These are phyloP conservation scores for Diophrys appendiculata DNA, from an alignment of 73 alveolate genomes.

Conservation along the genomic window DNA sequence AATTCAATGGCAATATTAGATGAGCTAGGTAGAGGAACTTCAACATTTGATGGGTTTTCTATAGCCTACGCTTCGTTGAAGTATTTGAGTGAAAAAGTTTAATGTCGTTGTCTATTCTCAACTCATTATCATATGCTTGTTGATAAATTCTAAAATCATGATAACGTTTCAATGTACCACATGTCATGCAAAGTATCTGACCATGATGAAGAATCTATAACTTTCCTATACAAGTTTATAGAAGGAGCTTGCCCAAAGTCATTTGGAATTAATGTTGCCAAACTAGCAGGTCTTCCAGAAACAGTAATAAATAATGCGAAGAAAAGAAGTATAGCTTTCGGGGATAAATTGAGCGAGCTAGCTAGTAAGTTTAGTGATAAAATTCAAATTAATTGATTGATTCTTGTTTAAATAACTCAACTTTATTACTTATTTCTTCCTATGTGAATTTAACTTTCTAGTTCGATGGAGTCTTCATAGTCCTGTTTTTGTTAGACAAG, in stretches of 20 bases:
- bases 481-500: too few relatives aligned
- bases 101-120: slow-evolving; percentile 86
- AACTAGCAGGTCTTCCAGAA: slow-evolving; percentile 90
- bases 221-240: slow-evolving; percentile 87
- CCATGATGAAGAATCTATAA: slow-evolving; percentile 63
- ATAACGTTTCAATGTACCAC: slow-evolving; percentile 66
- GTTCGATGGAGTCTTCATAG: too few relatives aligned
- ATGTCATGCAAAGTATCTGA: slow-evolving; percentile 73
- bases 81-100: slow-evolving; percentile 37
- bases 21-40: slow-evolving; percentile 92
- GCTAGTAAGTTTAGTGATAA: background rate
- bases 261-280: slow-evolving; percentile 92
- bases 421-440: too few relatives aligned
- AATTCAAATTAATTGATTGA: too few relatives aligned
- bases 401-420: too few relatives aligned
- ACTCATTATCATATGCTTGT: slow-evolving; percentile 96
- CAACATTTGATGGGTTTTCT: slow-evolving; percentile 95
- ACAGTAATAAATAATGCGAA: slow-evolving; percentile 8
- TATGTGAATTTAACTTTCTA: too few relatives aligned
- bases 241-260: slow-evolving; percentile 91
- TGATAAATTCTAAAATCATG: slow-evolving; percentile 75
- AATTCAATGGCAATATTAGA: slow-evolving; percentile 86
- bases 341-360: background rate
- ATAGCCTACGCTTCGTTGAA: slow-evolving; percentile 84
- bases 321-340: background rate